Base-by-base conservation (phyloP, 805 yeast genomes). In the Yarrowia phangngaensis region DNA sequence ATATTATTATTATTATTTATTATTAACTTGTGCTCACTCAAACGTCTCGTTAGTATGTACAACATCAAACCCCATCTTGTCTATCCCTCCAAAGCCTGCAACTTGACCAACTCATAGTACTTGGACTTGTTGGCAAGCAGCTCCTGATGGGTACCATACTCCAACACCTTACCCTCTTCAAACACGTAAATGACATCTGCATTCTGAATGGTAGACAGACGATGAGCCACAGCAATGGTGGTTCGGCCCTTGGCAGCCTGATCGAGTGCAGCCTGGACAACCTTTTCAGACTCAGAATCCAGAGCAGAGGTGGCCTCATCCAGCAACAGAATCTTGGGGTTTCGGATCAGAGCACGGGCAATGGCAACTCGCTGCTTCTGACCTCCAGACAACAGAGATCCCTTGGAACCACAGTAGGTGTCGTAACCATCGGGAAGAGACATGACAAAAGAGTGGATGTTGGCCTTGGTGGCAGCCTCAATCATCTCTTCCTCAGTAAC, bases 211-310 rank as follows among this genome's bases (percentile, higher is more conserved):
- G 89, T 81, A 52, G 78, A 76, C 66, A 86, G 70, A 55, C 95
- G 71, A 66, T 86, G 95, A 5, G 95, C 95, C 64, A 86, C 84
- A 56, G 94, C 86, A 56, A 86, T 69, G 28, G 87, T 81, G 4
- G 95, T 85, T 59, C 95, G 81, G 29, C 81, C 73, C 33, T 68
- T 57, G 54, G 87, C 84, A 53, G 85, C 90, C 13, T 65, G 70
- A 19, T 73, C 75, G 51, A 82, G 79, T 4, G 95, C 86, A 6
- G 67, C 58, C 64, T 87, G 95, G 51, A 86, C 85, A 58, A 78
- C 77, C 30, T 80, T 71, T 63, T 86, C 95, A 0, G 95, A 84
- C 60, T 78, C 82, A 59, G 73, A 71, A 58, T 79, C 84, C 27
- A 78, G 64, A 1, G 84, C 83, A 3, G 82, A 76, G 0, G 84